These are phyloP conservation scores for Pseudogymnoascus sp. DNA, from an alignment of 2,329 filamentous ascomycete species.

Conservation along the genomic window DNA sequence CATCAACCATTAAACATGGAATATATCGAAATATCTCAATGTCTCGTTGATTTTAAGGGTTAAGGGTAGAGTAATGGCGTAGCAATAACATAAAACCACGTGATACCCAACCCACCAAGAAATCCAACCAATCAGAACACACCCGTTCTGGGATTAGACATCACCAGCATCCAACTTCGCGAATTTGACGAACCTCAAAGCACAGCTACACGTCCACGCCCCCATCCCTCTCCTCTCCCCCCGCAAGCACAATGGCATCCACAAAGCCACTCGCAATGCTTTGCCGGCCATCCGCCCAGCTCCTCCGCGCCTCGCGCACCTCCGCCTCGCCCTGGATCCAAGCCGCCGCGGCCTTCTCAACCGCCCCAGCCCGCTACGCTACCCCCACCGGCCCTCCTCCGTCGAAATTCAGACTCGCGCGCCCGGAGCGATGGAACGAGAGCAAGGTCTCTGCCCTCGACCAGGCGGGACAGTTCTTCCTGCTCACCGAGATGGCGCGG, in stretches of 20 bases:
- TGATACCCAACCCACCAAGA: background rate
- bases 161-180: constrained; percentile 9
- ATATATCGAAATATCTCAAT: background rate
- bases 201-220: constrained; percentile 13
- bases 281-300: constrained; percentile 25
- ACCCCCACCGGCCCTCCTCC: constrained; percentile 73
- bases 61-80: background rate
- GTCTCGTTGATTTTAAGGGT: background rate
- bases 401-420: constrained; percentile 69
- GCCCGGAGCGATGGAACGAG: constrained; percentile 72
- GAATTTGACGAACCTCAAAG: constrained; percentile 15
- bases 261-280: constrained; percentile 31
- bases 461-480: constrained; percentile 85
- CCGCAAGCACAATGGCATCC: constrained; percentile 26
- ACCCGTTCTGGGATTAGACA: constrained; percentile 9
- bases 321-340: constrained; percentile 12
- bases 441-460: constrained; percentile 70
- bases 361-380: constrained; percentile 32
- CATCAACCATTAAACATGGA: background rate
- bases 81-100: background rate
- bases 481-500: constrained; percentile 89
- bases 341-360: constrained; percentile 24
- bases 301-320: constrained; percentile 23
- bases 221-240: constrained; percentile 20
- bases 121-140: constrained; percentile 1